A percentile compares a stretch with the other conserved stretches of the same genome.
phyloP scores from a whole-genome alignment of 257 asterid species.

The Penstemon barbatus region DNA sequence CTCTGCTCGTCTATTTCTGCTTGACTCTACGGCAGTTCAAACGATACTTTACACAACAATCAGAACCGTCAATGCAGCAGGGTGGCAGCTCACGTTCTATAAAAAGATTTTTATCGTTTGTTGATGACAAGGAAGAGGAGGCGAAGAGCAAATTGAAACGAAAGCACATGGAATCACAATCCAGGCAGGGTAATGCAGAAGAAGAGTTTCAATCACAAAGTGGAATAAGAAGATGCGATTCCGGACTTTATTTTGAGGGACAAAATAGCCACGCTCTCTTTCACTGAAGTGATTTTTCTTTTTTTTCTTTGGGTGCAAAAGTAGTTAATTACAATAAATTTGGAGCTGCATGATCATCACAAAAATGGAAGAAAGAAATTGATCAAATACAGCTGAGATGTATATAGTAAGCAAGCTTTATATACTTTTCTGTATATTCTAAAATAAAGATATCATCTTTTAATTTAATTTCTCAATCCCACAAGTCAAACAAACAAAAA shows the following conservation, averaged over 20 bases:
- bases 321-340: too few relatives aligned
- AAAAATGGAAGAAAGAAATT: too few relatives aligned
- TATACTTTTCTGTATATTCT: too few relatives aligned
- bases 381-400: too few relatives aligned
- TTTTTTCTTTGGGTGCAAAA: too few relatives aligned
- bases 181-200: conserved; percentile 17
- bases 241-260: neutral
- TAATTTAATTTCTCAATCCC: too few relatives aligned
- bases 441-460: too few relatives aligned
- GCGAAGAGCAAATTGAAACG: conserved; percentile 48
- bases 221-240: neutral
- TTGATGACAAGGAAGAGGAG: conserved; percentile 50
- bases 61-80: neutral
- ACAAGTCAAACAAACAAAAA: too few relatives aligned
- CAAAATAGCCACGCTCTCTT: conserved; percentile 26
- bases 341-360: too few relatives aligned
- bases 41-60: conserved; percentile 25
- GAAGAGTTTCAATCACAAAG: conserved; percentile 27
- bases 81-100: conserved; percentile 19
- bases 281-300: conserved; percentile 11
- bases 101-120: conserved; percentile 41
- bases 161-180: conserved; percentile 38
- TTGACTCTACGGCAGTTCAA: conserved; percentile 32
- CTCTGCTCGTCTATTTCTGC: conserved; percentile 37
- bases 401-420: too few relatives aligned